Percentiles rank a stretch among this genome's conserved stretches.
phyloP scores from a whole-genome alignment of 2,329 filamentous ascomycete genomes.

The Fusarium sp. region DNA sequence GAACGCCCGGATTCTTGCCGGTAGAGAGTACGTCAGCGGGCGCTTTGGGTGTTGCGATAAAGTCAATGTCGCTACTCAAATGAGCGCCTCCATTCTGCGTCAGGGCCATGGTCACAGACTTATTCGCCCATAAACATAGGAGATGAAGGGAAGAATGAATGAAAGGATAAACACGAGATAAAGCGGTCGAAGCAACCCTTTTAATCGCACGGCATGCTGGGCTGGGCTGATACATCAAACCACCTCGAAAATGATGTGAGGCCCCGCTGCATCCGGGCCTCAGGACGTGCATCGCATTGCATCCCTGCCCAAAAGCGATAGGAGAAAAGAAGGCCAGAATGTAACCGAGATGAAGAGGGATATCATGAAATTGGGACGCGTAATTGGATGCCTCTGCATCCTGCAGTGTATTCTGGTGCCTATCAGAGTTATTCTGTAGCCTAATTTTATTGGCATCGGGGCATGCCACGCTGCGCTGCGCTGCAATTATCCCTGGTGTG shows the following conservation, averaged over 20 bases:
- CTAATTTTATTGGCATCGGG: slow-evolving; percentile 15
- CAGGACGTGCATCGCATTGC: not conserved
- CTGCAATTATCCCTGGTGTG: not conserved
- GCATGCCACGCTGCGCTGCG: slow-evolving; percentile 18
- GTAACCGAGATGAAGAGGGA: not conserved
- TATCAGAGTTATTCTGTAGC: slow-evolving; percentile 3
- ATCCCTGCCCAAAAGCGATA: slow-evolving; percentile 8
- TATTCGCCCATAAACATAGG: no score
- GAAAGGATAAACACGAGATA: not conserved
- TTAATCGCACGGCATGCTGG: not conserved
- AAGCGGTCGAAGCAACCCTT: slow-evolving; percentile 29
- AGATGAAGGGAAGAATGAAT: not conserved
- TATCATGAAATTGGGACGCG: slow-evolving; percentile 1
- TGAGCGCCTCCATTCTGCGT: slow-evolving; percentile 34
- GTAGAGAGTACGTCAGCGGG: slow-evolving; percentile 25
- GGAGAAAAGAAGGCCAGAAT: not conserved
- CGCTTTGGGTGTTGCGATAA: slow-evolving; percentile 34
- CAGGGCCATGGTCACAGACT: slow-evolving; percentile 18
- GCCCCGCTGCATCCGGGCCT: slow-evolving; percentile 26
- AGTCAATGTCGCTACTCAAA: slow-evolving; percentile 34
- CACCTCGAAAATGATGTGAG: slow-evolving; percentile 22
- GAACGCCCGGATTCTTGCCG: slow-evolving; percentile 29
- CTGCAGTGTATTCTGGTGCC: not conserved
- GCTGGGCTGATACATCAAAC: slow-evolving; percentile 18
- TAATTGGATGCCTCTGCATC: slow-evolving; percentile 3